Percentiles rank a stretch among this genome's conserved stretches.
Conservation (phyloP, 2,329 filamentous ascomycete species). For the Delphinella strobiligena region DNA sequence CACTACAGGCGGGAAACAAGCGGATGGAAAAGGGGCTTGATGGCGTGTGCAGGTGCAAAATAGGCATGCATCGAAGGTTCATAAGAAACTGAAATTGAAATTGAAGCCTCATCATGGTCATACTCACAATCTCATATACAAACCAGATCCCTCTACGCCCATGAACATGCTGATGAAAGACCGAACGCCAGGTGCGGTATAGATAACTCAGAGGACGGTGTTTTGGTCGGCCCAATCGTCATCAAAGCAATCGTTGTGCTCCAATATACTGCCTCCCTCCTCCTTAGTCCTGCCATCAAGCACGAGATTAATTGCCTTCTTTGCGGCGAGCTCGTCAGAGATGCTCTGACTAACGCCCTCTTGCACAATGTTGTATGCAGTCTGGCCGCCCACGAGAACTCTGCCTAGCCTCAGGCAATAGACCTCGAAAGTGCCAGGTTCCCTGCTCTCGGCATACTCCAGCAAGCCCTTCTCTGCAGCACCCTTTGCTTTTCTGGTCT, state of each 20-base stretch:
- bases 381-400: slow-evolving; percentile 20
- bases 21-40: too few relatives aligned
- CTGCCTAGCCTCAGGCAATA: slow-evolving; percentile 21
- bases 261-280: slow-evolving; percentile 20
- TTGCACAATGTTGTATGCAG: slow-evolving; percentile 17
- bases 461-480: slow-evolving; percentile 25
- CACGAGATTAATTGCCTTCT: slow-evolving; percentile 16
- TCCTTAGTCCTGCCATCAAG: slow-evolving; percentile 18
- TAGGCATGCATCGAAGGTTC: too few relatives aligned
- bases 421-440: slow-evolving; percentile 22
- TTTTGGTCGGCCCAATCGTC: slow-evolving; percentile 25
- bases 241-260: slow-evolving; percentile 23
- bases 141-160: background rate
- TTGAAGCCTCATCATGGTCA: too few relatives aligned
- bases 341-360: slow-evolving; percentile 19
- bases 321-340: slow-evolving; percentile 21
- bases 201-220: too few relatives aligned
- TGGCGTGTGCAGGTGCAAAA: too few relatives aligned
- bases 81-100: too few relatives aligned
- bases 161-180: background rate
- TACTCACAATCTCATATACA: too few relatives aligned
- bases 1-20: too few relatives aligned
- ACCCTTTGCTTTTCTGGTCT: slow-evolving; percentile 24
- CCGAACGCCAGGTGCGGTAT: too few relatives aligned
- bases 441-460: slow-evolving; percentile 17